Base-by-base conservation (phyloP, 202 grass and related monocot genomes). In the Zizania palustris region DNA sequence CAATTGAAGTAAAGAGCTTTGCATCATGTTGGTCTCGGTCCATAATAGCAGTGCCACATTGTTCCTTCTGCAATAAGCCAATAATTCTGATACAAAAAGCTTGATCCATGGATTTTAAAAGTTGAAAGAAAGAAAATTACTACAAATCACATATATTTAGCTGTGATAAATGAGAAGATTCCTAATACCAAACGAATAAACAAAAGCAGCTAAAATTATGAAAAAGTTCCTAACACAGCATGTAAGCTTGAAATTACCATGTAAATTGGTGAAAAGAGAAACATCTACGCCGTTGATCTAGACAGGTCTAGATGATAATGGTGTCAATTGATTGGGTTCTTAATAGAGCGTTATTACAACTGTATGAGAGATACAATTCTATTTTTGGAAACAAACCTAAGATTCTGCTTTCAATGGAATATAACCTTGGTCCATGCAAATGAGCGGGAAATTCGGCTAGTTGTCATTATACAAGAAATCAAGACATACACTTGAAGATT, bases 21-120 rank as follows among this genome's bases (percentile, higher is more conserved):
- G 44, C 45, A 74, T 51, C 15, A 5, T 34, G 9, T 40, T 72
- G n/a, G 44, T 39, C 50, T 63, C 71, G 45, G 9, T 35, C 79
- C 70, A 87, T 67, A 55, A 36, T 50, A 82, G 35, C 12, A 78
- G 5, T 38, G 16, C 7, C 35, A 33, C 37, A 73, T 60, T 45
- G 16, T 71, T 19, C 9, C 28, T 60, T 58, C 19, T 2, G 14
- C 15, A 43, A 13, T 53, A 28, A 28, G 28, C 28, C 28, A 28
- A 2, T 28, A 16, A 28, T 72, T 82, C 28, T 71, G 11, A 65
- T 33, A 72, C 10, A 14, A 65, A 82, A 60, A 41, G 8, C 3
- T 38, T 60, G 42, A 4, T 60, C 28, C 12, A 48, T 69, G 13
- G 13, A 6, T 19, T 42, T 35, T 49, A 28, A 69, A 69, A 35